A percentile compares a stretch with the other conserved stretches of the same genome.
phyloP scores from a whole-genome alignment of 148 eudicot genomes.

The Arctostaphylos glauca region DNA sequence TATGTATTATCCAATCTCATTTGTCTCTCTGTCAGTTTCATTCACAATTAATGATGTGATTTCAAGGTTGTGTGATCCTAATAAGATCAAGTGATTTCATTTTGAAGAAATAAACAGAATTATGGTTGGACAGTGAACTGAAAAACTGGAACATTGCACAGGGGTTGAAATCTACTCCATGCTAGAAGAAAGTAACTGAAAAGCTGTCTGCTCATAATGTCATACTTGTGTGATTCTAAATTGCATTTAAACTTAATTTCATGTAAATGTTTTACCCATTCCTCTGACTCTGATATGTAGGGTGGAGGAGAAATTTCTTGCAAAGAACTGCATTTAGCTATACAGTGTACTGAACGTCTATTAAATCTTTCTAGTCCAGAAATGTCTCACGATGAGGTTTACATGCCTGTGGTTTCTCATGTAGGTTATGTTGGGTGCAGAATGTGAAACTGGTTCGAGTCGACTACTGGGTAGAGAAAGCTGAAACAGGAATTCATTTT shows the following conservation, averaged over 20 bases:
- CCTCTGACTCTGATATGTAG: neutral
- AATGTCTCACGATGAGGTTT: conserved; percentile 39
- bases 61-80: neutral
- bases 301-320: neutral
- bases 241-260: neutral
- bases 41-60: neutral
- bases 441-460: conserved; percentile 77
- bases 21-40: neutral
- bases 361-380: neutral
- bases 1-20: neutral
- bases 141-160: neutral
- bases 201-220: neutral
- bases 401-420: conserved; percentile 56
- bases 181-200: neutral
- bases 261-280: neutral
- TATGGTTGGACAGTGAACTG: conserved; percentile 10
- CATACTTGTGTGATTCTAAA: neutral
- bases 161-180: neutral
- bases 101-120: neutral
- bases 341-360: neutral
- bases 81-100: neutral
- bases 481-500: conserved; percentile 93
- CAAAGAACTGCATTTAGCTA: neutral
- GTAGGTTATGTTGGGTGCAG: conserved; percentile 91
- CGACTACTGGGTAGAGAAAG: conserved; percentile 98